phyloP scores from a whole-genome alignment of 768 basidiomycete genomes.

The Tulasnella calospora region DNA sequence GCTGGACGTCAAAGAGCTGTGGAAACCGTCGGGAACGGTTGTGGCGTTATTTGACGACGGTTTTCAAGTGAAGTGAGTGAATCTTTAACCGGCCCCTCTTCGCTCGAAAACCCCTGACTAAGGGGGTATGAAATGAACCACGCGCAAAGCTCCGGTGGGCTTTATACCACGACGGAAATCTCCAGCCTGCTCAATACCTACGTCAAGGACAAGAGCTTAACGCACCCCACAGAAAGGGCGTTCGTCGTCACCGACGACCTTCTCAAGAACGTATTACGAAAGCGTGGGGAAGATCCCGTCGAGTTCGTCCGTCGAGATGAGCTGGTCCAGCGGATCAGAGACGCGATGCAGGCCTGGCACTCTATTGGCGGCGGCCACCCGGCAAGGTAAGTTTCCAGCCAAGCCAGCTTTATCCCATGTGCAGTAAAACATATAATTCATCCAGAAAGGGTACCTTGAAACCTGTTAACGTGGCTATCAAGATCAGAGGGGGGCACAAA shows the following conservation, averaged over 20 bases:
- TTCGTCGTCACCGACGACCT: constrained; percentile 62
- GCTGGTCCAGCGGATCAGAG: constrained; percentile 47
- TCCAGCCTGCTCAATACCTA: constrained; percentile 57
- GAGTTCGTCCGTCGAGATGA: constrained; percentile 50
- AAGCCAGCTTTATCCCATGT: neutral
- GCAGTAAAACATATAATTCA: neutral
- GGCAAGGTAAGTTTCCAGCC: constrained; percentile 5
- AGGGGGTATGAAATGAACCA: neutral
- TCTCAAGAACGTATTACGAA: constrained; percentile 28
- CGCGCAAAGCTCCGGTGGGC: constrained; percentile 44
- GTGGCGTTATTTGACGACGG: constrained; percentile 51
- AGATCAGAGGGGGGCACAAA: constrained; percentile 73
- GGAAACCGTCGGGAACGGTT: constrained; percentile 64
- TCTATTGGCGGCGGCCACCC: constrained; percentile 15
- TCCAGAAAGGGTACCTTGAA: constrained; percentile 69
- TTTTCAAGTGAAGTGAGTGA: constrained; percentile 57
- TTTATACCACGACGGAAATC: constrained; percentile 58
- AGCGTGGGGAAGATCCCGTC: constrained; percentile 36
- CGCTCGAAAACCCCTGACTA: neutral
- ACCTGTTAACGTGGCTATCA: constrained; percentile 64
- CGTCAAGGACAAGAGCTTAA: constrained; percentile 53
- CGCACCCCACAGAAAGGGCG: constrained; percentile 61
- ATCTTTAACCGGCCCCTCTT: neutral
- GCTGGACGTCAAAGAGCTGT: constrained; percentile 61
- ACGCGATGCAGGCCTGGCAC: constrained; percentile 75